Percentiles rank a stretch among this genome's conserved stretches.
Evolutionary conservation across 306 rosid genomes (phyloP).

Genomic region (Sphenostylis stenocarpa): DNA sequence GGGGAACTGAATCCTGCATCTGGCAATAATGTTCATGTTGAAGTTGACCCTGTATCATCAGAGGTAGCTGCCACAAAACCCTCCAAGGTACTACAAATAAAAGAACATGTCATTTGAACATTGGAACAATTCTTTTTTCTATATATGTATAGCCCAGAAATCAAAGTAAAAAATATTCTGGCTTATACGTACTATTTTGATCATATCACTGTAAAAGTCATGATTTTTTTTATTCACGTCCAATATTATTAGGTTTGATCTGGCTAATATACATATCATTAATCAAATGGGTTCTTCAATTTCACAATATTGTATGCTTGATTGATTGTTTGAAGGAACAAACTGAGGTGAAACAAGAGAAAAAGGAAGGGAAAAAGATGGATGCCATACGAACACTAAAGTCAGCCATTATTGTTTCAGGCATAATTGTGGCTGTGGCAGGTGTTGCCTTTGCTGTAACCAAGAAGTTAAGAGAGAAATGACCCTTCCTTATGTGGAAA

Average conservation of each 20-base stretch:
- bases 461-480: constrained; percentile 59
- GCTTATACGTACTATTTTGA: neutral
- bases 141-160: neutral
- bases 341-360: constrained; percentile 32
- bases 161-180: no score
- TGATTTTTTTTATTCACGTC: no score
- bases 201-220: no score
- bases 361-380: constrained; percentile 9
- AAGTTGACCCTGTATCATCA: constrained; percentile 46
- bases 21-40: constrained; percentile 21
- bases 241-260: no score
- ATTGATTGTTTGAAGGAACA: constrained; percentile 33
- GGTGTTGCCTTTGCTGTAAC: constrained; percentile 48
- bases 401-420: constrained; percentile 49
- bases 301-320: neutral
- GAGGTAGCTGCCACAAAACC: constrained; percentile 41
- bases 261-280: no score
- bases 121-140: neutral
- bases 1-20: constrained; percentile 39
- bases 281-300: no score
- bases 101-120: neutral
- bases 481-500: neutral
- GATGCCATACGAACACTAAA: constrained; percentile 44
- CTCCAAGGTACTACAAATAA: constrained; percentile 33
- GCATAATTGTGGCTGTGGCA: constrained; percentile 50